Base-by-base conservation (phyloP, 345 rosid species). In the Alliaria petiolata region DNA sequence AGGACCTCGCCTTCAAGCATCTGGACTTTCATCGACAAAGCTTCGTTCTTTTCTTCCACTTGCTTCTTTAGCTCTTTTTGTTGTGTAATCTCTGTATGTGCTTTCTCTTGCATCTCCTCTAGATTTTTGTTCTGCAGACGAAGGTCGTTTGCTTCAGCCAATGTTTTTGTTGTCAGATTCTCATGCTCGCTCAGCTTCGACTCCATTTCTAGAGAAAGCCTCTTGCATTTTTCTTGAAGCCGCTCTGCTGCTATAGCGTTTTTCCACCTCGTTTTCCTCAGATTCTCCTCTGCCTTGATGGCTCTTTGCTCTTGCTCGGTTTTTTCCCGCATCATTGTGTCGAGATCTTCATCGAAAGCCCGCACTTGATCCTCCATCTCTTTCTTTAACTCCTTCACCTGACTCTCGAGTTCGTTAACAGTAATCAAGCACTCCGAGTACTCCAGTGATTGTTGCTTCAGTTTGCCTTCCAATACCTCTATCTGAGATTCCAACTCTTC, bases 301-400 rank as follows among this genome's bases (percentile, higher is more conserved):
- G 98, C 97, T 77, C 92, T 88, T 59, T 92, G 89, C 80, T 95
- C 97, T 79, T 88, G 88, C 70, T 84, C 85, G 1, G 83, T 74
- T 76, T 83, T 95, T 67, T 80, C 87, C 25, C 17, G 54, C 67
- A 79, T 88, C 82, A 85, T 46, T 49, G 79, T 83, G 33, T 84
- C 91, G 44, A 95, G 74, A 67, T 89, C 97, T 69, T 85, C 89
- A 77, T 90, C 89, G 75, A 85, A 95, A 14, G 75, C 84, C 16
- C 79, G 79, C 40, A 86, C 64, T 79, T 78, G 98, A 70, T 77
- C 80, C 67, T 89, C 89, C 59, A 85, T 34, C 70, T 87, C 97
- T 71, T 76, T 81, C 72, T 82, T 87, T 65, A 92, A 74, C 38
- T 75, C 82, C 78, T 82, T 85, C 28, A 88, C 84, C 67, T 88